Conservation (phyloP, 2,329 filamentous ascomycete genomes). For the Exophiala sideris region DNA sequence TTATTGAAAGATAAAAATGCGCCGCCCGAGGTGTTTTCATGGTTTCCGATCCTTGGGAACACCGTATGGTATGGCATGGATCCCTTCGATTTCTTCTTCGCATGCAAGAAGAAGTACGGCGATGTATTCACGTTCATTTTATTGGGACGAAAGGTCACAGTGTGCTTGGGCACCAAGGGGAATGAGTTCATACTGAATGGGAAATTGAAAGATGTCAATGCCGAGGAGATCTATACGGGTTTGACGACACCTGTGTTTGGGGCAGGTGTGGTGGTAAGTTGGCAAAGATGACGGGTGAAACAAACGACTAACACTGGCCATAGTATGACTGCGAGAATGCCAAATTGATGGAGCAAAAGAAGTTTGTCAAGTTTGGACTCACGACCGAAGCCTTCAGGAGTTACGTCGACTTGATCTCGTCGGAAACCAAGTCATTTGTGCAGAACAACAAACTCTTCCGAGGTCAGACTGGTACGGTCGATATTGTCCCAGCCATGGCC, state of each 20-base stretch:
- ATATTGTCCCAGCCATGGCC: slow-evolving; percentile 66
- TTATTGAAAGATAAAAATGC: slow-evolving; percentile 79
- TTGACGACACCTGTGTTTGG: slow-evolving; percentile 72
- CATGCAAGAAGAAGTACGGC: slow-evolving; percentile 73
- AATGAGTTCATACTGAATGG: slow-evolving; percentile 94
- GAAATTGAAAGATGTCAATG: slow-evolving; percentile 83
- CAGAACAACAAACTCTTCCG: slow-evolving; percentile 55
- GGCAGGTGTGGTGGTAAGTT: slow-evolving; percentile 49
- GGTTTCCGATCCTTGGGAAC: slow-evolving; percentile 59
- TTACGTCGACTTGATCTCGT: slow-evolving; percentile 75
- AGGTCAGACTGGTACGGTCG: slow-evolving; percentile 55
- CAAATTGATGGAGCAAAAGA: slow-evolving; percentile 95
- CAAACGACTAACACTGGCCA: slow-evolving; percentile 42
- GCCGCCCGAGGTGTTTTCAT: slow-evolving; percentile 76
- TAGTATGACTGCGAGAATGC: slow-evolving; percentile 81
- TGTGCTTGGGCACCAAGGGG: slow-evolving; percentile 74
- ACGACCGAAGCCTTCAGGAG: slow-evolving; percentile 58
- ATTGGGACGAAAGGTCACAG: slow-evolving; percentile 82
- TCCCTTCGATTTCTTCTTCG: slow-evolving; percentile 78
- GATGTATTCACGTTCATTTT: slow-evolving; percentile 89
- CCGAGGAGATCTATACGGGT: slow-evolving; percentile 83
- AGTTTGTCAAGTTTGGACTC: slow-evolving; percentile 66
- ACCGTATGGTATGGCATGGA: slow-evolving; percentile 46
- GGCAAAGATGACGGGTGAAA: neutral
- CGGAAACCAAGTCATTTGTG: slow-evolving; percentile 65